Evolutionary conservation across 306 rosid species (phyloP), one percentile per base, ranked within the genome.

Genomic region (Quercus berberidifolia): DNA sequence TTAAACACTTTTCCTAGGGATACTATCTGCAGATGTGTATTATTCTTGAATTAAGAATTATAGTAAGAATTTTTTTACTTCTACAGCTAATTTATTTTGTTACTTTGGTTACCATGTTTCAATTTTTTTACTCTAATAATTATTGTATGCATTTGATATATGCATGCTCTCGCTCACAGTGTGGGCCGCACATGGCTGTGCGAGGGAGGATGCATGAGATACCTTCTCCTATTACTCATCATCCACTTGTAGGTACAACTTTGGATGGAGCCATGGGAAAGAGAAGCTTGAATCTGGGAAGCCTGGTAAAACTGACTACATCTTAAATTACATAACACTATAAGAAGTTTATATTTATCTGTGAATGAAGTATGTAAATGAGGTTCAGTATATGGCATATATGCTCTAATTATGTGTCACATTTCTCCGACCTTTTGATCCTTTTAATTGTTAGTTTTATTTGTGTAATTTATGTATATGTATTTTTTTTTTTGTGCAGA

Each of bases 191-290:
- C 46, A 8, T 41, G 46, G 11, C 46, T 41, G 11, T 41, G 46
- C 0, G 46, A 8, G 46, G 46, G 12, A 41, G 46, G 46, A 41
- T 41, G 46, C 12, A 41, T 41, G 46, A 41, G 12, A 41, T 41
- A 41, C 12, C 19, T 46, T 43, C 55, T 78, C 55, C 67, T 77
- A 71, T 80, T 82, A 41, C 63, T 59, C 70, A 31, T 71, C 81
- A 14, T 80, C 69, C 74, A 81, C 78, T 78, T 73, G 58, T 74
- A 92, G 99, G 90, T 95, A 95, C 87, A 92, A 93, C 84, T 89
- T 91, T 86, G 99, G 99, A 74, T 95, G 99, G 99, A 95, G 98
- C 84, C 99, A 95, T 82, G 99, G 98, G 81, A 92, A 95, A 83
- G 99, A 95, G 88, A 92, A 84, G 84, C 92, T 95, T 78, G 99